Evolutionary conservation across 2,329 filamentous ascomycete species (phyloP).

Genomic region (Fonsecaea erecta): DNA sequence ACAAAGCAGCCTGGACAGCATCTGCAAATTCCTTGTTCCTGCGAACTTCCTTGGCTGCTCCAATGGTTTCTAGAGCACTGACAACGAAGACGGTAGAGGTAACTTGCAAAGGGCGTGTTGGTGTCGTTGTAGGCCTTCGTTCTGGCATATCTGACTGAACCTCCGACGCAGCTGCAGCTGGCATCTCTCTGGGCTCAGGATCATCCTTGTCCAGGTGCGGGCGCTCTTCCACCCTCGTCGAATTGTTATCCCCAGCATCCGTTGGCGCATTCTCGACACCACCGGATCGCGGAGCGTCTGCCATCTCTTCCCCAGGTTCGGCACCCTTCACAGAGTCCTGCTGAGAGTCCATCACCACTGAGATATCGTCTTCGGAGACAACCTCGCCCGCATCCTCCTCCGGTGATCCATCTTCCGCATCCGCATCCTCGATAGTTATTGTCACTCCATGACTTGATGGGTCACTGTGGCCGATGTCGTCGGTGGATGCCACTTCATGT

Average conservation of each 20-base stretch:
- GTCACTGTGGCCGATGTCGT: constrained; percentile 25
- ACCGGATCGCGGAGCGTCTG: constrained; percentile 2
- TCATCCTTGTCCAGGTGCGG: constrained; percentile 37
- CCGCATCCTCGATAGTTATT: constrained; percentile 36
- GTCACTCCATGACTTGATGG: constrained; percentile 29
- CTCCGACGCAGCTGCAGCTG: not conserved
- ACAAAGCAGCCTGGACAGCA: constrained; percentile 77
- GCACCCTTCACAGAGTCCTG: constrained; percentile 12
- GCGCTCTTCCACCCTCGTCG: constrained; percentile 22
- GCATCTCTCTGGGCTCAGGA: constrained; percentile 20
- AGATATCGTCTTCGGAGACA: constrained; percentile 34
- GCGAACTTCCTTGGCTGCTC: constrained; percentile 85
- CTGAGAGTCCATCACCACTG: constrained; percentile 25
- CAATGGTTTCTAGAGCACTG: constrained; percentile 89
- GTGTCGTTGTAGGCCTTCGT: constrained; percentile 62
- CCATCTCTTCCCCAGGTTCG: constrained; percentile 29
- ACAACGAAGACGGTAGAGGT: constrained; percentile 96
- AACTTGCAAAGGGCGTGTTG: constrained; percentile 66
- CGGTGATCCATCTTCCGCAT: constrained; percentile 32
- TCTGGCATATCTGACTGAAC: constrained; percentile 55
- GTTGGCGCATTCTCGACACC: constrained; percentile 1
- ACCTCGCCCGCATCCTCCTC: constrained; percentile 30
- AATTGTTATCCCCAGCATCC: constrained; percentile 4
- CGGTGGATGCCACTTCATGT: constrained; percentile 36
- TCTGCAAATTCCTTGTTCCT: constrained; percentile 84